Evolutionary conservation across 1,284 basidiomycete genomes (phyloP).

Genomic region (Hypsizygus ulmarius): DNA sequence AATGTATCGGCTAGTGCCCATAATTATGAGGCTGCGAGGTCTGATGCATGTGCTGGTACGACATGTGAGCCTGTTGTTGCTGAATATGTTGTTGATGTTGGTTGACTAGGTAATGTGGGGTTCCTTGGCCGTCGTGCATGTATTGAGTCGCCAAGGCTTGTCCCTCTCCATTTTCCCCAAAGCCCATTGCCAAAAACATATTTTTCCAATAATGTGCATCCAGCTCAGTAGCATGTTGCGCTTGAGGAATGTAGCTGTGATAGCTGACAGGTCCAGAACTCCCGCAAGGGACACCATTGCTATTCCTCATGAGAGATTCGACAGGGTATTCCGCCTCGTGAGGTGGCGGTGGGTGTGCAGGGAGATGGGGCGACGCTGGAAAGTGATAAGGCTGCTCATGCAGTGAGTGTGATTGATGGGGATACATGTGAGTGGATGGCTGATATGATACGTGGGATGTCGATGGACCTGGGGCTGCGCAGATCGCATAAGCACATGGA

Average conservation of each 20-base stretch:
- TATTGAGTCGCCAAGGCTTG: constrained; percentile 22
- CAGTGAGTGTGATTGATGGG: constrained; percentile 29
- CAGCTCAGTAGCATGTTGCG: constrained; percentile 44
- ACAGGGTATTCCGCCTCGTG: constrained; percentile 24
- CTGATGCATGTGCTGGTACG: constrained; percentile 31
- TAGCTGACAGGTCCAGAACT: constrained; percentile 22
- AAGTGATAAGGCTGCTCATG: constrained; percentile 40
- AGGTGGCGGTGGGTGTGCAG: constrained; percentile 20
- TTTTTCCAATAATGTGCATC: constrained; percentile 67
- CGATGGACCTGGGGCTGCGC: constrained; percentile 10
- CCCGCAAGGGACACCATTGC: constrained; percentile 11
- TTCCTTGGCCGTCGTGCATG: constrained; percentile 17
- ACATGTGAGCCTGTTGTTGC: constrained; percentile 26
- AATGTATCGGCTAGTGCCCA: constrained; percentile 24
- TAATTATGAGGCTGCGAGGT: constrained; percentile 24
- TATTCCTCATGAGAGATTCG: constrained; percentile 18
- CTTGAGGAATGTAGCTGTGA: constrained; percentile 32
- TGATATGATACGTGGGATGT: constrained; percentile 24
- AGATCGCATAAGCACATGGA: constrained; percentile 3
- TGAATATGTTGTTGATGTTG: constrained; percentile 21
- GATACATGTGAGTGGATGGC: constrained; percentile 35
- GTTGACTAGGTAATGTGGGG: constrained; percentile 24
- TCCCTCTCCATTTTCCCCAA: constrained; percentile 42
- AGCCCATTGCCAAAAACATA: constrained; percentile 70
- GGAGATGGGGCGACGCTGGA: constrained; percentile 36